Evolutionary conservation across 148 eudicot genomes (phyloP).

Genomic region (Simmondsia chinensis): DNA sequence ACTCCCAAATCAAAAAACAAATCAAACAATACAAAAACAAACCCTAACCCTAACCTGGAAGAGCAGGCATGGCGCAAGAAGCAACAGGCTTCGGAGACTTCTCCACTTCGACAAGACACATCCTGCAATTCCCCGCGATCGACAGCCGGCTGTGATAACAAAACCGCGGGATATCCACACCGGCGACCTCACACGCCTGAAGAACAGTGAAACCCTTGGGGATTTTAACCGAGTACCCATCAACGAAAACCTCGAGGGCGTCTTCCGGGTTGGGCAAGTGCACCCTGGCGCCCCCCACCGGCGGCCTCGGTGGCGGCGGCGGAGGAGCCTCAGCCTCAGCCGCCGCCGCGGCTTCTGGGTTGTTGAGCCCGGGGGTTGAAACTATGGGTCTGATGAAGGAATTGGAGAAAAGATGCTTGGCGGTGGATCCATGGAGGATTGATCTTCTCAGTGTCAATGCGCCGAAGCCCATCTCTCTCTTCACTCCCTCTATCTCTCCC

Average conservation of each 20-base stretch:
- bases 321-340: conserved; percentile 43
- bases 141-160: conserved; percentile 82
- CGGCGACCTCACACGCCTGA: conserved; percentile 96
- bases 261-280: conserved; percentile 83
- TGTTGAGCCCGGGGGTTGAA: conserved; percentile 56
- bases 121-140: conserved; percentile 92
- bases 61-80: conserved; percentile 98
- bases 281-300: conserved; percentile 74
- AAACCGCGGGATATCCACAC: conserved; percentile 84
- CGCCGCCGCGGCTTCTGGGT: conserved; percentile 44
- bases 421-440: conserved; percentile 7
- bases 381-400: conserved; percentile 35
- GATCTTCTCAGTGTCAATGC: conserved; percentile 11
- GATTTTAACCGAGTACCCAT: conserved; percentile 83
- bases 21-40: background rate
- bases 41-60: conserved; percentile 64
- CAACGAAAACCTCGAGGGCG: conserved; percentile 90
- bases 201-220: conserved; percentile 92
- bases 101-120: conserved; percentile 98
- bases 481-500: background rate
- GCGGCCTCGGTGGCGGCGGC: conserved; percentile 26
- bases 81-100: conserved; percentile 98
- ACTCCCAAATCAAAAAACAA: background rate
- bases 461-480: conserved; percentile 15
- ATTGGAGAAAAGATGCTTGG: background rate